Base-by-base conservation (phyloP, 2,329 filamentous ascomycete species). In the Paraphaeosphaeria sporulosa region DNA sequence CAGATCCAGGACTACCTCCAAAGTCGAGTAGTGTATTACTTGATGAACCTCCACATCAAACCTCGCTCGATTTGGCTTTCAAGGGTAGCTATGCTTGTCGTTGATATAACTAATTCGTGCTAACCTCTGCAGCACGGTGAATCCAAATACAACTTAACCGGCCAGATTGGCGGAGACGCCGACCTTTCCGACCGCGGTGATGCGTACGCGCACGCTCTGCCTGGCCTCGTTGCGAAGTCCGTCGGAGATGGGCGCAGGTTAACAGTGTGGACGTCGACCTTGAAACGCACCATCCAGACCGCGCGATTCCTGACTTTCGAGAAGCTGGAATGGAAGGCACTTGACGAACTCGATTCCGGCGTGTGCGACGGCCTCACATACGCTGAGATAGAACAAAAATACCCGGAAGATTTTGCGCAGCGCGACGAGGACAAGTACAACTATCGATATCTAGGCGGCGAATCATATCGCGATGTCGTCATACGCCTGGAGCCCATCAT, bases 381-480 rank as follows among this genome's bases (percentile, higher is more conserved):
- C 77, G 92, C 93, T 72, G 91, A 99, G 76, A 98, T 99, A 75
- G 93, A 95, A 72, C 88, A 96, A 71, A 83, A 86, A 57, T 98
- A 92, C 76, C 95, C 95, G 0, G 94, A 97, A 68, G 95, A 99
- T 81, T 99, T 99, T 81, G 88, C 89, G 52, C 93, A 94, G 36
- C 92, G 95, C 64, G 95, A 99, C 78, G 93, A 97, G 68, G 95
- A 99, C 84, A 99, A 99, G 80, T 98, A 98, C 87, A 98, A 99
- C 82, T 99, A 99, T 81, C 93, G 95, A 59, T 99, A 99, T 80
- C 90, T 95, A 5, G 95, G 95, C 64, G 95, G 95, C 56, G 95
- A 99, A 81, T 96, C 92, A 62, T 92, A 99, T 78, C 92, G 94
- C 58, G 95, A 99, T 73, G 94, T 99, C 1, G 95, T 99, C 43